phyloP scores from a whole-genome alignment of 202 grass and related monocot genomes.

The Panicum hallii region DNA sequence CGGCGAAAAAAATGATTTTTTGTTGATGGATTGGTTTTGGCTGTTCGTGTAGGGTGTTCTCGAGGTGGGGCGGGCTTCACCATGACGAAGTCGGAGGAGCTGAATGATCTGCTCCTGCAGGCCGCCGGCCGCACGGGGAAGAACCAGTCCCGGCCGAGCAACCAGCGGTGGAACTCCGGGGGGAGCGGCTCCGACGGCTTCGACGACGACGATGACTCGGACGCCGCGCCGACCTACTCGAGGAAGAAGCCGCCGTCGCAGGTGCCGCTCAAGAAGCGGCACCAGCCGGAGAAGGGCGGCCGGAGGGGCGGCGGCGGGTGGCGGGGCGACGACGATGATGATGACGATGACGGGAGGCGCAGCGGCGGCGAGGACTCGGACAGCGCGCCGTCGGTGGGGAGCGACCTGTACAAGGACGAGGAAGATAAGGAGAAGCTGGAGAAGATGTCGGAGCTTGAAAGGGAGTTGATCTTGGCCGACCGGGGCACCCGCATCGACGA shows the following conservation, averaged over 20 bases:
- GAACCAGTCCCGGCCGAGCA: conserved; percentile 46
- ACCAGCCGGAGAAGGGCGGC: conserved; percentile 58
- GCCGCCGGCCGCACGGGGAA: conserved; percentile 71
- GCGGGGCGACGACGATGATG: conserved; percentile 39
- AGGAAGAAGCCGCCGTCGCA: conserved; percentile 60
- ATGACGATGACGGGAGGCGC: conserved; percentile 43
- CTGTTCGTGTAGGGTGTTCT: conserved; percentile 23
- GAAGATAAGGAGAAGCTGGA: conserved; percentile 79
- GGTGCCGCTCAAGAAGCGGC: conserved; percentile 87
- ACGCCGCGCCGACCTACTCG: conserved; percentile 54
- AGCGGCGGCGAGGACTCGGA: conserved; percentile 61
- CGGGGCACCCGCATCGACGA: conserved; percentile 58
- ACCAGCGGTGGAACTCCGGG: conserved; percentile 62
- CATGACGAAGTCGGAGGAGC: conserved; percentile 58
- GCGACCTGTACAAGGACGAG: conserved; percentile 94
- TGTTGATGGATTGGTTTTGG: background rate
- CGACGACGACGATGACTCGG: conserved; percentile 57
- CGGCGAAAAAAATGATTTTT: background rate
- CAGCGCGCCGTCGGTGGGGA: conserved; percentile 78
- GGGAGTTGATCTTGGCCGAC: conserved; percentile 82
- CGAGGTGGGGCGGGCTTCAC: background rate
- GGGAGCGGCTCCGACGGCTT: conserved; percentile 63
- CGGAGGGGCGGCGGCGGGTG: conserved; percentile 8
- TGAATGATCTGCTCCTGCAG: conserved; percentile 78
- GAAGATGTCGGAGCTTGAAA: conserved; percentile 73